A percentile compares a stretch with the other conserved stretches of the same genome.
These are phyloP conservation scores for Apiospora marii DNA, from an alignment of 2,329 filamentous ascomycete species.

Conservation along the genomic window DNA sequence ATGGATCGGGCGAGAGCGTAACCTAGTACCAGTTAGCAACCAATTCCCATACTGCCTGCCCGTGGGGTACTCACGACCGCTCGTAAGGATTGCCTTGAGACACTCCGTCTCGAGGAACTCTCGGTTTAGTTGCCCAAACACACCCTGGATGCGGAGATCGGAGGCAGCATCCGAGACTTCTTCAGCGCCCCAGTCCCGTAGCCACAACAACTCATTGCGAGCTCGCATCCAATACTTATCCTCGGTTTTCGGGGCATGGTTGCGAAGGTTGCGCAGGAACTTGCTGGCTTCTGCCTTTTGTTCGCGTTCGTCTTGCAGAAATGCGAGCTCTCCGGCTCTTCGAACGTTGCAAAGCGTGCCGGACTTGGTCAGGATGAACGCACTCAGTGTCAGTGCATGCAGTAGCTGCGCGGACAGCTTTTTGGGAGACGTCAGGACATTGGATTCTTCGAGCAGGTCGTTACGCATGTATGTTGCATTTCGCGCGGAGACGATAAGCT, in stretches of 20 bases:
- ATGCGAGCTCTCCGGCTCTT: slow-evolving; percentile 67
- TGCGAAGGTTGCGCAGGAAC: slow-evolving; percentile 62
- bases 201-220: slow-evolving; percentile 74
- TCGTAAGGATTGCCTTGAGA: slow-evolving; percentile 70
- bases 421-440: slow-evolving; percentile 70
- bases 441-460: slow-evolving; percentile 64
- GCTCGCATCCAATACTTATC: slow-evolving; percentile 69
- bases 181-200: slow-evolving; percentile 73
- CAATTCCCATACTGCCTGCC: slow-evolving; percentile 30
- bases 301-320: slow-evolving; percentile 69
- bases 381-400: slow-evolving; percentile 69
- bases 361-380: slow-evolving; percentile 60
- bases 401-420: slow-evolving; percentile 64
- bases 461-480: slow-evolving; percentile 57
- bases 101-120: slow-evolving; percentile 75
- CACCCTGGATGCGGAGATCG: slow-evolving; percentile 50
- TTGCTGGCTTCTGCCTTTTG: slow-evolving; percentile 67
- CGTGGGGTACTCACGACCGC: slow-evolving; percentile 60
- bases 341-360: slow-evolving; percentile 61
- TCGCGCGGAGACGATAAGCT: slow-evolving; percentile 47
- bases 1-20: slow-evolving; percentile 70
- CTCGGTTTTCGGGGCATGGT: slow-evolving; percentile 62
- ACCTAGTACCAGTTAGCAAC: slow-evolving; percentile 47
- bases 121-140: slow-evolving; percentile 66
- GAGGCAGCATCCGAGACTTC: slow-evolving; percentile 42